phyloP scores from a whole-genome alignment of 257 asterid genomes.

The Jasminum sambac region DNA sequence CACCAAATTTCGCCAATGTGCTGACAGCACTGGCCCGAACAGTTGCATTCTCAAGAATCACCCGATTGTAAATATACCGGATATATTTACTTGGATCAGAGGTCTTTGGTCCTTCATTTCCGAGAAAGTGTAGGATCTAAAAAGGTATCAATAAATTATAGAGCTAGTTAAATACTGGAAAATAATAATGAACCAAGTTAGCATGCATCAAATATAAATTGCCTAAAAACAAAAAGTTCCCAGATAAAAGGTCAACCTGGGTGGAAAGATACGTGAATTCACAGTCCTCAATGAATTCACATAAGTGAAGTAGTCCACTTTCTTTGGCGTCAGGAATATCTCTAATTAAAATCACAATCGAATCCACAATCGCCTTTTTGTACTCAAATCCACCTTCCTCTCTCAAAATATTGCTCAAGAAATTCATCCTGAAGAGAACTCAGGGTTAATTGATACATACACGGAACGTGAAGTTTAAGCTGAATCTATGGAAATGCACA shows the following conservation, averaged over 20 bases:
- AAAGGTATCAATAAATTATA: constrained; percentile 16
- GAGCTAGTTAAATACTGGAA: neutral
- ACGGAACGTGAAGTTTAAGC: constrained; percentile 19
- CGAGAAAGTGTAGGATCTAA: constrained; percentile 93
- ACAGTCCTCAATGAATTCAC: constrained; percentile 98
- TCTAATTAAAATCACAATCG: constrained; percentile 90
- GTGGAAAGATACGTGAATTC: constrained; percentile 97
- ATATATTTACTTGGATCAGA: constrained; percentile 95
- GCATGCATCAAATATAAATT: constrained; percentile 14
- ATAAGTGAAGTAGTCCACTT: constrained; percentile 83
- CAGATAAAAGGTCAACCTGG: constrained; percentile 55
- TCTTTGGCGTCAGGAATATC: constrained; percentile 98
- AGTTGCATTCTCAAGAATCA: constrained; percentile 92
- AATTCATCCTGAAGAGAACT: constrained; percentile 68
- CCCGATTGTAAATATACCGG: constrained; percentile 85
- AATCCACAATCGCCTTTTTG: constrained; percentile 94
- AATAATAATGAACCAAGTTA: constrained; percentile 1
- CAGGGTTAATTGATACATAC: constrained; percentile 11
- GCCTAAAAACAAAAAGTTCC: constrained; percentile 15
- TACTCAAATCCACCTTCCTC: constrained; percentile 98
- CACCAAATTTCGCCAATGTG: constrained; percentile 92
- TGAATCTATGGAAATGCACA: constrained; percentile 15
- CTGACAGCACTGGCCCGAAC: constrained; percentile 97
- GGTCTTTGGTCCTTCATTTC: constrained; percentile 96
- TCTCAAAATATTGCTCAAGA: constrained; percentile 89